Conservation (phyloP, 768 basidiomycete genomes). For the Collybiopsis confluens region DNA sequence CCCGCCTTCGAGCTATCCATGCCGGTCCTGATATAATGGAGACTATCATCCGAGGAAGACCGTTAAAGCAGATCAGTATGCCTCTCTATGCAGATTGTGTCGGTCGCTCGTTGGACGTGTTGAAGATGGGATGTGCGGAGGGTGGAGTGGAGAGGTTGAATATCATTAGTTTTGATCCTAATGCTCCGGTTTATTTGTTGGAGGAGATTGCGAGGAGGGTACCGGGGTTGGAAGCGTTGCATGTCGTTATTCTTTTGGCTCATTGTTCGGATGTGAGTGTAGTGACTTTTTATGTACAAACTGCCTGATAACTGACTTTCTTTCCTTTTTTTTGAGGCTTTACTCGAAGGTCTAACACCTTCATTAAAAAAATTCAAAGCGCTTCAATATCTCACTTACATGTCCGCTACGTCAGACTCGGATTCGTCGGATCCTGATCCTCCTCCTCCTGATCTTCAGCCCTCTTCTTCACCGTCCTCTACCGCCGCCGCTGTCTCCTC, state of each 20-base stretch:
- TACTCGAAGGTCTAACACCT: conserved; percentile 35
- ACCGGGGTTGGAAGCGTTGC: conserved; percentile 51
- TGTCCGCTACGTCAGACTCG: conserved; percentile 52
- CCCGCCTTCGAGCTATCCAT: conserved; percentile 50
- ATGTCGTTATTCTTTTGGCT: conserved; percentile 52
- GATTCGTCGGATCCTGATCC: too few species aligned
- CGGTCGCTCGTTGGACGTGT: conserved; percentile 37
- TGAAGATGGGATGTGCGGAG: conserved; percentile 34
- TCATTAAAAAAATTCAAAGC: conserved; percentile 39
- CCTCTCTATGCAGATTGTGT: conserved; percentile 43
- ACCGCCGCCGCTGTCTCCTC: too few species aligned
- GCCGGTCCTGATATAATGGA: conserved; percentile 42
- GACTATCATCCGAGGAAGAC: conserved; percentile 41
- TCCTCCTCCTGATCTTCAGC: too few species aligned
- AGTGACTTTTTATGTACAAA: not conserved
- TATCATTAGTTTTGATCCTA: conserved; percentile 53
- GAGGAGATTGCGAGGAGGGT: conserved; percentile 43
- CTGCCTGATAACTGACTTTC: conserved; percentile 3
- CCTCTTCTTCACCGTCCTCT: too few species aligned
- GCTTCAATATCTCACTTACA: conserved; percentile 54
- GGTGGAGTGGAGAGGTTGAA: conserved; percentile 45
- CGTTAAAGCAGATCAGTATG: conserved; percentile 47
- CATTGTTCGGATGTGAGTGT: conserved; percentile 42
- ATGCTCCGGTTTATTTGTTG: conserved; percentile 40
- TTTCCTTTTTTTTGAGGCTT: conserved; percentile 25